Evolutionary conservation across 768 basidiomycete genomes (phyloP).

Genomic region (Boletus rex-veris): DNA sequence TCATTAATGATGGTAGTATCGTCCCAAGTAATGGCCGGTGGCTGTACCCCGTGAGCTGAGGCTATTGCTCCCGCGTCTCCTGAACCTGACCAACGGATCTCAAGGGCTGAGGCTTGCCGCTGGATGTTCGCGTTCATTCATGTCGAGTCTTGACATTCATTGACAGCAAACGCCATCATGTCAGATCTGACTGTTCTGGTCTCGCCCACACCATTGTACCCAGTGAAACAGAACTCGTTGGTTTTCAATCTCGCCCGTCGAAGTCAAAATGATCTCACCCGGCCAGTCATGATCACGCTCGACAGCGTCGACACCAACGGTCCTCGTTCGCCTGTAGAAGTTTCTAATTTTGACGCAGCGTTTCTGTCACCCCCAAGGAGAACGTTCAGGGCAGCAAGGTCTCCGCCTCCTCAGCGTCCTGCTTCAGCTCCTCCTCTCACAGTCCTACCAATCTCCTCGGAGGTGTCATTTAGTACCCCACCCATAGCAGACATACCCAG

Average conservation of each 20-base stretch:
- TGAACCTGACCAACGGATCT: too few relatives aligned
- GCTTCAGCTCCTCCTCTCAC: slow-evolving; percentile 25
- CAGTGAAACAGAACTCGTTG: slow-evolving; percentile 15
- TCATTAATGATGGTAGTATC: slow-evolving; percentile 19
- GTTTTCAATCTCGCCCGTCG: slow-evolving; percentile 31
- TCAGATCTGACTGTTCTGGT: slow-evolving; percentile 33
- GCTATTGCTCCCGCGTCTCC: too few relatives aligned
- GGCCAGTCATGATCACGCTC: slow-evolving; percentile 33
- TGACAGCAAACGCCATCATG: slow-evolving; percentile 13
- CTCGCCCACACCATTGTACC: slow-evolving; percentile 28
- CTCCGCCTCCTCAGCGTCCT: slow-evolving; percentile 11
- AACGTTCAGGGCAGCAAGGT: slow-evolving; percentile 24
- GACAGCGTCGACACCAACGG: slow-evolving; percentile 24
- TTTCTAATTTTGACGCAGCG: slow-evolving; percentile 11
- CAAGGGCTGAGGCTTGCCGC: too few relatives aligned
- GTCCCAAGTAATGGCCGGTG: too few relatives aligned
- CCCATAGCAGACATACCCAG: slow-evolving; percentile 10
- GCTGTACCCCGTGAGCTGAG: too few relatives aligned
- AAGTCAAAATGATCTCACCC: slow-evolving; percentile 26
- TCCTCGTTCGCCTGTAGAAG: slow-evolving; percentile 27
- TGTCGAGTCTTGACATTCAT: neutral
- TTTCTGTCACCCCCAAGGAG: slow-evolving; percentile 29
- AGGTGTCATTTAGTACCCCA: neutral
- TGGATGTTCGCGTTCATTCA: neutral
- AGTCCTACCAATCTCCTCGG: neutral